Evolutionary conservation across 306 rosid species (phyloP), one percentile per base, ranked within the genome.

Genomic region (Comarum palustre): DNA sequence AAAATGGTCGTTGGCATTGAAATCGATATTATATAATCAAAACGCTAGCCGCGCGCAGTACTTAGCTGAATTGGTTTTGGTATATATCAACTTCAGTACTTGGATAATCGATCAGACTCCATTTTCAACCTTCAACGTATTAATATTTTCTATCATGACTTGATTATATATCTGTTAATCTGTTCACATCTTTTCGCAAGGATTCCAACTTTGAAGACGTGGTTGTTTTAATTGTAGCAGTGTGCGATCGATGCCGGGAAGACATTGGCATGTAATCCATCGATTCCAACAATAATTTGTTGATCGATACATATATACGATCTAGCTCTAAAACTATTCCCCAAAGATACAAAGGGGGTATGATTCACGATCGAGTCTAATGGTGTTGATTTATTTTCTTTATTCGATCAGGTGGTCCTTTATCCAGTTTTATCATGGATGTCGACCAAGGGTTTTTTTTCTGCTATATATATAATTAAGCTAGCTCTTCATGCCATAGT

Each of bases 41-140:
- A 39, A 39, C 5, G 42, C 42, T 31, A 31, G 3, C 34, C 42
- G 16, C 47, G 16, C 47, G n/a, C n/a, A 43, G 47, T 43, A 43
- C 47, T 10, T 43, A 48, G 60, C 50, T 51, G 38, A 39, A 42
- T 42, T 51, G 31, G 72, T 63, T 25, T 43, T 48, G 8, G 55
- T 46, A 46, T 46, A 15, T 58, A 67, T 69, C 69, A 43, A 67
- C 57, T 46, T 68, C 72, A 43, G 15, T 55, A 9, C 32, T 55
- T 22, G 8, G 29, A 10, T 47, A 20, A 15, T n/a, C n/a, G n/a
- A n/a, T 47, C 52, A 47, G 52, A 4, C 20, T 47, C 20, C 62
- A 55, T 22, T 55, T 55, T 25, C 32, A 24, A 4, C 61, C 39
- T 55, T 22, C 13, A 25, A 19, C 6, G 9, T 6, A 48, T n/a